Evolutionary conservation across 345 rosid genomes (phyloP), one percentile per base, ranked within the genome.

Genomic region (Dipteronia dyeriana): DNA sequence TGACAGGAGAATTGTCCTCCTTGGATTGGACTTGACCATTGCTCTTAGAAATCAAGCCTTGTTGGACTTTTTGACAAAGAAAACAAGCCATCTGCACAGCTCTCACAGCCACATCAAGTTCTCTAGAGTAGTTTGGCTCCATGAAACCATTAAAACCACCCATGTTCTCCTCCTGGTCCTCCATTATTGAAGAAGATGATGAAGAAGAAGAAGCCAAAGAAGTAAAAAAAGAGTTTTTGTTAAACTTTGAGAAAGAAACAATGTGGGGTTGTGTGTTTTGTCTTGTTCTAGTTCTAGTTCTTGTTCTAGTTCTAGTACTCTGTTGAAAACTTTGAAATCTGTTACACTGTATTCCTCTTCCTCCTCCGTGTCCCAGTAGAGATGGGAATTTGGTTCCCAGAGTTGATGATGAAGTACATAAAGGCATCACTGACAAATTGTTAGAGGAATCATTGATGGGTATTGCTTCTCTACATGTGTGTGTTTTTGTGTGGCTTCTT

Each of bases 11-110:
- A 76, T 85, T 80, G 22, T 86, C 91, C 39, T 86, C 87, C 80
- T 86, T 86, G 67, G 87, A 79, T n/a, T 80, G 88, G 49, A 88
- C 79, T 25, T 73, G 84, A 67, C 19, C 25, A 66, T 9, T 29
- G 63, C 74, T 41, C 57, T 80, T 85, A 2, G 87, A 76, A 75
- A 88, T 72, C 81, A 88, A 76, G 26, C 75, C 76, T 12, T 79
- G 86, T 65, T 88, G 89, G 76, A 85, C 86, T 77, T 77, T 83
- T 74, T 86, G 88, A 69, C 88, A 88, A 10, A 88, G 83, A 54
- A 80, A 86, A 68, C 89, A 88, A 7, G 89, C 89, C 86, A 85
- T 83, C 75, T 86, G 91, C 11, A 88, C 87, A 67, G 87, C 89
- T 74, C 85, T 80, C 64, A 88, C 88, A 54, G 87, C 91, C 77